A percentile compares a stretch with the other conserved stretches of the same genome.
phyloP scores from a whole-genome alignment of 495 filamentous ascomycete genomes.

The Pseudoneurospora amorphoporcata region DNA sequence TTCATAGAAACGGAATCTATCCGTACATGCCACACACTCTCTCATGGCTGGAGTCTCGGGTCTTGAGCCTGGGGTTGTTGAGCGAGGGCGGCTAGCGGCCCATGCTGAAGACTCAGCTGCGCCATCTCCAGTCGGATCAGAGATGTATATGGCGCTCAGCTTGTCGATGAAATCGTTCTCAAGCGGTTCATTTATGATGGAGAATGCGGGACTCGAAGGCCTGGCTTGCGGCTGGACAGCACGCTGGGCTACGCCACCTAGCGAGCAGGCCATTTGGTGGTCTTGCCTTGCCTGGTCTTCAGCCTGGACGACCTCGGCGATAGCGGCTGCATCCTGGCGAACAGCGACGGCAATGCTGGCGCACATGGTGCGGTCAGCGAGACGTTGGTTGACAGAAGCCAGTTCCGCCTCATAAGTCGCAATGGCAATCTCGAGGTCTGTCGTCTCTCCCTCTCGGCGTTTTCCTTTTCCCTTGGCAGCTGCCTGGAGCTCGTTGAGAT shows the following conservation, averaged over 20 bases:
- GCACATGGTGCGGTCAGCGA: constrained; percentile 22
- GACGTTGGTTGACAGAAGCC: constrained; percentile 1
- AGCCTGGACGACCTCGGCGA: constrained; percentile 6
- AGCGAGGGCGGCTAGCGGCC: constrained; percentile 2
- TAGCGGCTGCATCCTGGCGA: constrained; percentile 12
- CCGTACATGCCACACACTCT: constrained; percentile 6
- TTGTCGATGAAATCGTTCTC: background rate
- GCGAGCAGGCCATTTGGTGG: constrained; percentile 7
- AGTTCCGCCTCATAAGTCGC: constrained; percentile 22
- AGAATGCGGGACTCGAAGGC: background rate
- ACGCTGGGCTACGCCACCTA: background rate
- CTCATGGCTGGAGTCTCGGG: background rate
- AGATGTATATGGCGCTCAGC: background rate
- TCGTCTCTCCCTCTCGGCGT: constrained; percentile 13
- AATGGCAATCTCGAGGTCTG: constrained; percentile 19
- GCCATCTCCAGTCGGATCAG: background rate
- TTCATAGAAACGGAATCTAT: constrained; percentile 2
- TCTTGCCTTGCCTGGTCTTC: constrained; percentile 19
- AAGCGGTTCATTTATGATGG: background rate
- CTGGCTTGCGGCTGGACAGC: background rate
- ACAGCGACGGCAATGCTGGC: constrained; percentile 24
- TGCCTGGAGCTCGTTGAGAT: constrained; percentile 13
- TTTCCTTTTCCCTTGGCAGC: constrained; percentile 18
- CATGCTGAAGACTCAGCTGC: constrained; percentile 8
- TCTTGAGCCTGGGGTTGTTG: background rate